Evolutionary conservation across 306 rosid genomes (phyloP).

Genomic region (Prinsepia uniflora): DNA sequence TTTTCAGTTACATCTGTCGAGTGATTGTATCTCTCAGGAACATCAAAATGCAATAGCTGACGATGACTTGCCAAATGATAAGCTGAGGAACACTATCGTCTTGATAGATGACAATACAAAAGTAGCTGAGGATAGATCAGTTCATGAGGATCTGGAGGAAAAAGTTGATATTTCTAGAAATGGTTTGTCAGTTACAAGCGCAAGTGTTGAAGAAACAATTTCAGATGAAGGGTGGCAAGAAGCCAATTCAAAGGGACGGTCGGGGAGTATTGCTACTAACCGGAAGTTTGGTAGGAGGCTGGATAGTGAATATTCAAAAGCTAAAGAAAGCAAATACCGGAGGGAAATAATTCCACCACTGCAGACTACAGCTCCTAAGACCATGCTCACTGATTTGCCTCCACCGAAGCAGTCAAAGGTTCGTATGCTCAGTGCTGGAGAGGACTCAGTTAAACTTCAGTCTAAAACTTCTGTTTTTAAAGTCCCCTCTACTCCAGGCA

Average conservation of each 20-base stretch:
- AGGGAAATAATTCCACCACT: constrained; percentile 42
- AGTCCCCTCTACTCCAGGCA: constrained; percentile 38
- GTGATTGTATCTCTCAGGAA: constrained; percentile 46
- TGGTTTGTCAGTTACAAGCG: constrained; percentile 30
- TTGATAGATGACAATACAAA: constrained; percentile 25
- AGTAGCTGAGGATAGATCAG: constrained; percentile 27
- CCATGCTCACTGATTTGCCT: constrained; percentile 26
- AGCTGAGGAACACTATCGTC: constrained; percentile 26
- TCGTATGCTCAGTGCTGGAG: constrained; percentile 30
- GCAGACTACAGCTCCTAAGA: constrained; percentile 42
- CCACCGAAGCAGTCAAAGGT: constrained; percentile 46
- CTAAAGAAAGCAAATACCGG: constrained; percentile 43
- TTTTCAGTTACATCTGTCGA: constrained; percentile 49
- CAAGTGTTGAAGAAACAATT: constrained; percentile 48
- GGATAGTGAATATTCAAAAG: constrained; percentile 33
- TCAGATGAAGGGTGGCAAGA: constrained; percentile 98
- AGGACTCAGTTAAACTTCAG: constrained; percentile 35
- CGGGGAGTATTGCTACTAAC: constrained; percentile 42
- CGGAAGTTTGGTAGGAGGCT: constrained; percentile 55
- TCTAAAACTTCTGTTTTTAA: constrained; percentile 44
- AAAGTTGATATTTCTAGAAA: constrained; percentile 26
- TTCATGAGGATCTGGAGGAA: constrained; percentile 42
- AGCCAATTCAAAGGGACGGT: constrained; percentile 74
- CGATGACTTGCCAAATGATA: constrained; percentile 36
- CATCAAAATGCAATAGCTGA: constrained; percentile 30